A percentile compares a stretch with the other conserved stretches of the same genome.
These are phyloP conservation scores for Actinomortierella wolfii DNA, from an alignment of 371 early-diverging fungal species.

Conservation along the genomic window DNA sequence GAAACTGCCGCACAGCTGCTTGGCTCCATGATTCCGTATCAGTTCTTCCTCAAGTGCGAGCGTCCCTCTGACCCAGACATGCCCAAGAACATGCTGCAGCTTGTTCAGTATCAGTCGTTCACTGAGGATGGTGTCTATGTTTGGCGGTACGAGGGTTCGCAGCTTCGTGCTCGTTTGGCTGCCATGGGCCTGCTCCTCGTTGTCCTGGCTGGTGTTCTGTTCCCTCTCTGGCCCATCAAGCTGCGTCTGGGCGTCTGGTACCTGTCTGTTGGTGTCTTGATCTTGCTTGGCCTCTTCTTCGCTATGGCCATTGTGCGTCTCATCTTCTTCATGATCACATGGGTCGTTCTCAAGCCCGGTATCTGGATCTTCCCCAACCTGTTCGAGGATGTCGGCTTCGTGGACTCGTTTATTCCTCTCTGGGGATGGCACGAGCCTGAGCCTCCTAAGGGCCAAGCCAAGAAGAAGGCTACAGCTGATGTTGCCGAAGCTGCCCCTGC, in stretches of 20 bases:
- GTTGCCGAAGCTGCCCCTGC: background rate
- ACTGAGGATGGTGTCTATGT: conserved; percentile 89
- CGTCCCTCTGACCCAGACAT: conserved; percentile 64
- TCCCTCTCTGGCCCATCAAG: conserved; percentile 96
- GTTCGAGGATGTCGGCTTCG: conserved; percentile 97
- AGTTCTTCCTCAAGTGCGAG: conserved; percentile 76
- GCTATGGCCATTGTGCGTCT: conserved; percentile 89
- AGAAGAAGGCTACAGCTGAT: conserved; percentile 9
- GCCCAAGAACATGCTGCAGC: conserved; percentile 56
- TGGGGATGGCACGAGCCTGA: conserved; percentile 88
- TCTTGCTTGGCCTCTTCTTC: conserved; percentile 91
- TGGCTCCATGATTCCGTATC: conserved; percentile 67
- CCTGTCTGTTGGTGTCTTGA: conserved; percentile 83
- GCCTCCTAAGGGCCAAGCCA: conserved; percentile 23
- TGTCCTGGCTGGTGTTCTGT: conserved; percentile 93
- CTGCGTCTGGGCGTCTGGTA: conserved; percentile 92
- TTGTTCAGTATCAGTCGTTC: conserved; percentile 72
- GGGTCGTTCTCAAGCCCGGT: conserved; percentile 80
- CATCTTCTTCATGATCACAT: conserved; percentile 85
- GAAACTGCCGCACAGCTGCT: conserved; percentile 74
- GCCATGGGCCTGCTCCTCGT: conserved; percentile 77
- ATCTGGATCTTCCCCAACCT: conserved; percentile 99
- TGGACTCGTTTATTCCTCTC: conserved; percentile 97
- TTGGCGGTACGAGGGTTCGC: conserved; percentile 95
- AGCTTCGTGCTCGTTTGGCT: conserved; percentile 73